Base-by-base conservation (phyloP, 495 filamentous ascomycete species). In the Penicillium pancosmium region DNA sequence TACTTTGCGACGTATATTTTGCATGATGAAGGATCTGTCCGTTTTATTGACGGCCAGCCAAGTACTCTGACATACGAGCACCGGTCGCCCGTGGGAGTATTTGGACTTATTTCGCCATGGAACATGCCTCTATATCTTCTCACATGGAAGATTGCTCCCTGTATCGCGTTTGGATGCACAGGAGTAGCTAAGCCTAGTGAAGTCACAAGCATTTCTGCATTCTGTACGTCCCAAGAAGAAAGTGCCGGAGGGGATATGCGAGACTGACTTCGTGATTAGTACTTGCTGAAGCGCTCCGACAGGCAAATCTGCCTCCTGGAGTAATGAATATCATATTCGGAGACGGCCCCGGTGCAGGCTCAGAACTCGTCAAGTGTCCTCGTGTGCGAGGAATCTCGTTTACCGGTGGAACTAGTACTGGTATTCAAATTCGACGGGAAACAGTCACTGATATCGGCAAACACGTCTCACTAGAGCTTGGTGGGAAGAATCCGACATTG, bases 361-460 rank as follows among this genome's bases (percentile, higher is more conserved):
- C 59, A 12, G 43, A 58, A 11, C 50, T 68, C 11, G 58, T 61
- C 18, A 41, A 38, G 13, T 63, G 60, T 3, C 52, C 59, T 12
- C 51, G 40, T 7, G 52, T 68, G n/a, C 51, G 57, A 33, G 58
- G 58, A 3, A 34, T 70, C 19, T 63, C 60, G 12, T 71, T 71
- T 34, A 71, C 68, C 3, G 68, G 68, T 9, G 51, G 56, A 11
- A 61, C 60, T 1, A 50, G 47, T 11, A 68, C 67, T 12, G 67
- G 69, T n/a, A 47, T 46, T 10, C 51, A 55, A 18, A 69, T 69
- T 43, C 52, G 53, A 23, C 65, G 50, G n/a, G 60, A 64, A 9
- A 60, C 79, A 2, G 71, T 72, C 0, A 72, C 71, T 38, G 70
- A 64, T 23, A 81, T 81, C 54, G 67, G 81, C 51, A 84, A 83